Base-by-base conservation (phyloP, 1,284 basidiomycete species). In the Cryptococcus sp. region DNA sequence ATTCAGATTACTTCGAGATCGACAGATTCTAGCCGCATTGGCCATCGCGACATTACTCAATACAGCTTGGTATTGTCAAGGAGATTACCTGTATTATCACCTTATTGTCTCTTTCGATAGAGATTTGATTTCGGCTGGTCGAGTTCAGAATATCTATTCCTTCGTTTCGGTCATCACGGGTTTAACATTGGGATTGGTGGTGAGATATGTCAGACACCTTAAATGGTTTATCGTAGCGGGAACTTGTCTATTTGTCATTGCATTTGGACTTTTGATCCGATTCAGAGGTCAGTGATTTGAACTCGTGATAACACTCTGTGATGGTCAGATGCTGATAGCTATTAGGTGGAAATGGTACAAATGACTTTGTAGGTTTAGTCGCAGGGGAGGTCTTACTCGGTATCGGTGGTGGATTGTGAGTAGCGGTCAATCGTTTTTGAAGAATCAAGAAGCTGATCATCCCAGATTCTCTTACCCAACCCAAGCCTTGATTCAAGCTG, bases 381-480 rank as follows among this genome's bases (percentile, higher is more conserved):
- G 78, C 67, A 5, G 76, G 66, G 30, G 73, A 79, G 62, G 68
- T 79, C 53, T 57, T 79, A 6, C 69, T 79, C 13, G 78, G 78
- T 58, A 64, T 79, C 41, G 78, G 53, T 55, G 62, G 68, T 50
- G 67, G 69, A 52, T 57, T 79, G 61, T 55, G 35, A 49, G 56
- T 57, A 5, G 7, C 36, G 48, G 48, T 52, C 50, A 56, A 36
- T 11, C 30, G 10, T 32, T 10, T n/a, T 41, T 41, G 38, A 41
- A 10, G 31, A 56, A 50, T 60, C 52, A 23, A 23, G 23, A 23
- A 23, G 38, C 38, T 41, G 38, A 41, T 41, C 10, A 41, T 23
- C 23, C 23, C 23, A 23, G 23, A 23, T 23, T 23, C 23, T 23
- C n/a, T n/a, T 41, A 41, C 10, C 71, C 77, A 4, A 67, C 74